A percentile compares a stretch with the other conserved stretches of the same genome.
Conservation (phyloP, 305 asterid species). For the Solanum aculeatissimum region DNA sequence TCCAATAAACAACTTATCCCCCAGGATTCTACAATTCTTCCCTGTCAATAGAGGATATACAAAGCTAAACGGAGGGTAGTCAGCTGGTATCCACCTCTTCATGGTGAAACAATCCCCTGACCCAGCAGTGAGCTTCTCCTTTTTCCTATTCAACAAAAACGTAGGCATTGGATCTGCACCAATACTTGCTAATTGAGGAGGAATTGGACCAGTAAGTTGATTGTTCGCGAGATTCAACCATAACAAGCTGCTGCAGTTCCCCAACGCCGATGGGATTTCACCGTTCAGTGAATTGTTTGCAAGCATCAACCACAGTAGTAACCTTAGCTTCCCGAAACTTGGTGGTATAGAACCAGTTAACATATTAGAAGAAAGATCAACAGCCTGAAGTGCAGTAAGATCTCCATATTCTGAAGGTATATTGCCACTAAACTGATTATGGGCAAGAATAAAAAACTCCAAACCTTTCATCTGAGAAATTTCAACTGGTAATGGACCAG, state of each 20-base stretch:
- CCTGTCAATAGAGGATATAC: slow-evolving; percentile 47
- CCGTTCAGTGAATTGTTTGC: slow-evolving; percentile 53
- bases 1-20: slow-evolving; percentile 57
- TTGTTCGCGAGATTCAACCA: slow-evolving; percentile 69
- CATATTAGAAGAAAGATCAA: slow-evolving; percentile 60
- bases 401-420: slow-evolving; percentile 57
- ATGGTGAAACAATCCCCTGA: slow-evolving; percentile 60
- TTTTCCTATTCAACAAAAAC: slow-evolving; percentile 32
- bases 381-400: slow-evolving; percentile 43
- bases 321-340: slow-evolving; percentile 38
- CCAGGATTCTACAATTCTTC: slow-evolving; percentile 40
- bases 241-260: slow-evolving; percentile 68
- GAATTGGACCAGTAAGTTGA: slow-evolving; percentile 37
- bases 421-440: slow-evolving; percentile 38
- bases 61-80: slow-evolving; percentile 70
- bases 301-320: slow-evolving; percentile 66
- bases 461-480: slow-evolving; percentile 31
- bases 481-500: slow-evolving; percentile 9
- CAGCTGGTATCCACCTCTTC: slow-evolving; percentile 81
- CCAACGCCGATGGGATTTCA: slow-evolving; percentile 44
- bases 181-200: slow-evolving; percentile 29
- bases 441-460: slow-evolving; percentile 49
- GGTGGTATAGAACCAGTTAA: slow-evolving; percentile 42
- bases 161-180: slow-evolving; percentile 34
- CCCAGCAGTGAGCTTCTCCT: slow-evolving; percentile 26